Conservation (phyloP, 1,139 yeast species). For the Spathaspora sp. region DNA sequence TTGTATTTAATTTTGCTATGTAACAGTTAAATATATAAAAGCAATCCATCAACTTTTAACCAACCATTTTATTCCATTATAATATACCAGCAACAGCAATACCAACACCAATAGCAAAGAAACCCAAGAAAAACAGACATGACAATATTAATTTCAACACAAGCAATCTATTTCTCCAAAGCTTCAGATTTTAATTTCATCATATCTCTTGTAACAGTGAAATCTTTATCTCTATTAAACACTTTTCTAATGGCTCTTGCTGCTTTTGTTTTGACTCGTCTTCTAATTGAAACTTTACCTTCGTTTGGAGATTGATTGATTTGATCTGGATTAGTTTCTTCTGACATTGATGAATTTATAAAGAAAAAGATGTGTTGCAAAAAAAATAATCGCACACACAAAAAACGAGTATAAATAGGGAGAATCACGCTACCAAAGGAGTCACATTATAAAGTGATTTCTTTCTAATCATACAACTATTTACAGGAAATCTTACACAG, state of each 20-base stretch:
- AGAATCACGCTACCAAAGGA: background rate
- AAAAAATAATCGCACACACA: background rate
- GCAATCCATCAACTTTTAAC: too few relatives aligned
- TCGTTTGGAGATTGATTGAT: background rate
- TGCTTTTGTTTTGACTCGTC: background rate
- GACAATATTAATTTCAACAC: background rate
- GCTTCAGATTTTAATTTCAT: background rate
- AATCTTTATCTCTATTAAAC: background rate
- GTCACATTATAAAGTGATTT: background rate
- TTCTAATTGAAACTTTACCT: background rate
- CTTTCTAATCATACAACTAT: background rate
- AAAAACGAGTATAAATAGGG: background rate
- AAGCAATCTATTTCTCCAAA: background rate
- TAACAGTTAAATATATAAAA: too few relatives aligned
- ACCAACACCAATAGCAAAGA: too few relatives aligned
- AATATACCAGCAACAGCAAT: too few relatives aligned
- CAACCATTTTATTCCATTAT: too few relatives aligned
- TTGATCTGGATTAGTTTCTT: background rate
- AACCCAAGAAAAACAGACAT: background rate
- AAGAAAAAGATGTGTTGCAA: background rate
- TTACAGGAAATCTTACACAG: background rate
- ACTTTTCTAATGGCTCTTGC: background rate
- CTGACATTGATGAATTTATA: background rate
- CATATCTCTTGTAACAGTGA: background rate
- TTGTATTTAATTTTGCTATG: too few relatives aligned